Evolutionary conservation across 2,329 filamentous ascomycete genomes (phyloP), one percentile per base, ranked within the genome.

Genomic region (Neodidymelliopsis sp.): DNA sequence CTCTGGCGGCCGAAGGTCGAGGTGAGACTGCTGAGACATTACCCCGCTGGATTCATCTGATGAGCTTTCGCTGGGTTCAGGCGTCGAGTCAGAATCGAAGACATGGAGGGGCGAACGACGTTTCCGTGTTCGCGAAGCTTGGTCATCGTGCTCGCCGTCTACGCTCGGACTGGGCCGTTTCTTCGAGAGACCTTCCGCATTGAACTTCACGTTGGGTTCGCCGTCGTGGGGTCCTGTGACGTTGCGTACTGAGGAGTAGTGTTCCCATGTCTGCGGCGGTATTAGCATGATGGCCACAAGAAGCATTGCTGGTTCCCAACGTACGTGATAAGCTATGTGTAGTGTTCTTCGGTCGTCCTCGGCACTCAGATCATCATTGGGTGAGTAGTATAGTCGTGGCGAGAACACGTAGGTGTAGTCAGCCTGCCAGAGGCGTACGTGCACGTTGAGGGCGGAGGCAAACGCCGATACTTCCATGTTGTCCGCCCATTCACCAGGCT

Each of bases 391-490:
- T 2, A 67, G 65, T 39, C 74, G 75, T 50, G 71, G 80, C 53
- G 74, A 72, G 56, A 81, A 72, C 60, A 79, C 74, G 64, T 78
- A 81, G 28, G 75, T 75, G 60, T 76, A 77, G 62, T 81, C 77
- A 66, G 78, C 60, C 71, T 81, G 74, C 71, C 84, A 87, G 46
- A 88, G 82, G 59, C 81, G 80, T 44, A 89, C 82, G 65, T 88
- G 81, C 41, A 81, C 80, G 39, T 81, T 76, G 65, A 80, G 87
- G 16, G 80, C 81, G 46, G 82, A 79, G 20, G 82, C 81, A 69
- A 89, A 89, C 5, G 86, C 86, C 23, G 80, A 79, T 33, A 90
- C 81, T 71, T 88, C 85, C 74, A 86, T 79, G 49, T 88, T 85
- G 64, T 86, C 85, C 19, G 84, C 86, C 72, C 82, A 89, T 28